Conservation (phyloP, 2,329 filamentous ascomycete species). For the Diatrype stigma region DNA sequence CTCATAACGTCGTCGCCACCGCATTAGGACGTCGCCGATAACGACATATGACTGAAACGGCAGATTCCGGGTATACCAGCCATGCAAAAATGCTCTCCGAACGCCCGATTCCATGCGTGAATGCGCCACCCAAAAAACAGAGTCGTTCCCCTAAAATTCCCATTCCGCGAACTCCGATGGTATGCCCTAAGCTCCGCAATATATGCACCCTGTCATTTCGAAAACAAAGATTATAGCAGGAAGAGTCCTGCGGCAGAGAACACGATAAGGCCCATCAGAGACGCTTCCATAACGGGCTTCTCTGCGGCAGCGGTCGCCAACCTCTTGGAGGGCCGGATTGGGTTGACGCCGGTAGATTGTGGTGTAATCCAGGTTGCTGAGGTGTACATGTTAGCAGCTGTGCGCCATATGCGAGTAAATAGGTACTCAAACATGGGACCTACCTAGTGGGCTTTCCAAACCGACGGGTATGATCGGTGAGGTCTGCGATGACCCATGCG, state of each 20-base stretch:
- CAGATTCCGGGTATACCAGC: conserved; percentile 16
- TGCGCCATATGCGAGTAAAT: neutral
- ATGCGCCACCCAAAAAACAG: conserved; percentile 1
- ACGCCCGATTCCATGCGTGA: neutral
- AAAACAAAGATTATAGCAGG: conserved; percentile 21
- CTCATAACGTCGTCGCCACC: neutral
- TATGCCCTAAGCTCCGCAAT: too few relatives aligned
- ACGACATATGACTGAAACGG: conserved; percentile 6
- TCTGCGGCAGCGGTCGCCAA: conserved; percentile 12
- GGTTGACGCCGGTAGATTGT: neutral
- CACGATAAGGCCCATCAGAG: conserved; percentile 27
- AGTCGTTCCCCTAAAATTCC: neutral
- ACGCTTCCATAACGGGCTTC: conserved; percentile 25
- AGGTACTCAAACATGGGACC: neutral
- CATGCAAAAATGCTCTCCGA: conserved; percentile 10
- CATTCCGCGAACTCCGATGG: too few relatives aligned
- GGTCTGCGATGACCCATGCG: neutral
- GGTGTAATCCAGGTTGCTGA: neutral
- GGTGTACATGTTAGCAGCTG: neutral
- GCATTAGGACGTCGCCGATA: neutral
- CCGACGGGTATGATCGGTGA: neutral
- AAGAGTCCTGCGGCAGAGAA: conserved; percentile 27
- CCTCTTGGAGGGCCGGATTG: neutral
- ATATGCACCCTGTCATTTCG: too few relatives aligned
- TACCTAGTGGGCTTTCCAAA: neutral